Conservation (phyloP, 176 grass and related monocot genomes). For the Bonia amplexicaulis region DNA sequence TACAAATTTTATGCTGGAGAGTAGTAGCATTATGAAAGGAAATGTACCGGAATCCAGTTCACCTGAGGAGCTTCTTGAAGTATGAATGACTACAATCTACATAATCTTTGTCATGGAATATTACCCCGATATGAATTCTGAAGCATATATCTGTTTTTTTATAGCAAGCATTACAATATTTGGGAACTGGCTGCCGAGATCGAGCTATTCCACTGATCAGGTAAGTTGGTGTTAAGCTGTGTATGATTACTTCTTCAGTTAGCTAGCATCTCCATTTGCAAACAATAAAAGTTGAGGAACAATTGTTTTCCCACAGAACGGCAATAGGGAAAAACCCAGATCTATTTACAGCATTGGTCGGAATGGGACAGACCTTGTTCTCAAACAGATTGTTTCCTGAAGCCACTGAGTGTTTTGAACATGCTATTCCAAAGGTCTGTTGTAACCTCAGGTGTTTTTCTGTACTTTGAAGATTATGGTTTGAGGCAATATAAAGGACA, state of each 20-base stretch:
- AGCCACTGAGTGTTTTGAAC: constrained; percentile 62
- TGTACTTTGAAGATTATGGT: constrained; percentile 7
- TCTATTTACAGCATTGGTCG: constrained; percentile 55
- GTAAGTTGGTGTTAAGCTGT: constrained; percentile 29
- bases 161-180: constrained; percentile 48
- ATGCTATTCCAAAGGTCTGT: constrained; percentile 71
- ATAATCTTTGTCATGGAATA: constrained; percentile 15
- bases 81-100: constrained; percentile 33
- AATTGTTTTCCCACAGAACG: constrained; percentile 44
- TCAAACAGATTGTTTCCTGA: constrained; percentile 55
- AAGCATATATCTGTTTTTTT: constrained; percentile 9
- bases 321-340: constrained; percentile 74
- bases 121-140: constrained; percentile 5
- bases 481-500: neutral
- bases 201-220: constrained; percentile 52
- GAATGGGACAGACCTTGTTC: constrained; percentile 59
- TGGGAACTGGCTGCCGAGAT: constrained; percentile 29
- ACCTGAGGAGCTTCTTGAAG: constrained; percentile 46
- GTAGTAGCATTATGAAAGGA: constrained; percentile 16
- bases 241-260: constrained; percentile 6
- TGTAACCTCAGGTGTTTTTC: constrained; percentile 20
- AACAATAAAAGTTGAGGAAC: constrained; percentile 13
- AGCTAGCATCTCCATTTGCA: constrained; percentile 4
- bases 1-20: constrained; percentile 26
- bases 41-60: constrained; percentile 26